Base-by-base conservation (phyloP, 2,329 filamentous ascomycete genomes). In the Trichoderma polysporum region DNA sequence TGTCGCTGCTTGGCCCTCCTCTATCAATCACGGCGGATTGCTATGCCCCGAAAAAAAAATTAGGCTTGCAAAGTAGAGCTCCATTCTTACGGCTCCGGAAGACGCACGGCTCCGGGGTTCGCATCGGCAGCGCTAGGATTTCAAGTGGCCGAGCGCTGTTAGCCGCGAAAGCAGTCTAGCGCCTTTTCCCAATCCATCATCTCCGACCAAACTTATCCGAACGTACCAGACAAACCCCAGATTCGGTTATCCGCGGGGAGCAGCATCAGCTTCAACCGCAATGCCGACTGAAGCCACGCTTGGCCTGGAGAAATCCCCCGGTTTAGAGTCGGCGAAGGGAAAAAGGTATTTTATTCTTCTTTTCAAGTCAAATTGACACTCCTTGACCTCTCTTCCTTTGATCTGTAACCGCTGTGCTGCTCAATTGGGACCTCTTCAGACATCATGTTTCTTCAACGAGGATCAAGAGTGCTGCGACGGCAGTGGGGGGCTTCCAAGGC, bases 401-500 rank as follows among this genome's bases (percentile, higher is more conserved):
- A 3, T 9, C 37, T 64, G 60, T n/a, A 64, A 45, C 22, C n/a
- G 33, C 29, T 31, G 50, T 64, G 60, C 50, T 27, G 45, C 47
- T 68, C 63, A 59, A 66, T 64, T 54, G 15, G 29, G 17, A 10
- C 6, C 37, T 53, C 29, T 15, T 25, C 15, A 59, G 17, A 50
- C 57, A 71, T 50, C 56, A 89, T 89, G 87, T 85, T 87, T 78
- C 79, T 86, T 66, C 84, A 82, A 71, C 78, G 83, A 69, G 79
- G 82, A 74, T 83, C 84, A 50, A 81, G 83, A 72, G 78, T 79
- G 67, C 74, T 86, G 69, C 80, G 81, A 69, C 80, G 79, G 69
- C 84, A 86, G 82, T 84, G 82, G 81, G 81, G 78, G 68, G 74
- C 81, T 59, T 82, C 79, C 72, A 81, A 75, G 67, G 76, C 78